phyloP scores from a whole-genome alignment of 2,329 filamentous ascomycete species.

The Pseudogymnoascus sp. region DNA sequence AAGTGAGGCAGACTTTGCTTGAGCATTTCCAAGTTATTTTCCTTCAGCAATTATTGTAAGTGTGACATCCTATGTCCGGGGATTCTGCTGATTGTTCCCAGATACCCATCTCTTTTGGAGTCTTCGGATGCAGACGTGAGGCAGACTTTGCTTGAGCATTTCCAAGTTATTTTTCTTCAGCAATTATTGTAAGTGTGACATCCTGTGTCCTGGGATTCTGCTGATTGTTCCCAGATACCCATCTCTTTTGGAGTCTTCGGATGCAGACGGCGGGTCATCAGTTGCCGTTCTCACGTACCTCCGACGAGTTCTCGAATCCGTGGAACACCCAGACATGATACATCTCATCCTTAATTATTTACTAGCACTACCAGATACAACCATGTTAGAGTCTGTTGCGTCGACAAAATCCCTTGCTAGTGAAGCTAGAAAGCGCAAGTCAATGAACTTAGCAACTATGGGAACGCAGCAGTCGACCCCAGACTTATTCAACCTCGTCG shows the following conservation, averaged over 20 bases:
- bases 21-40: slow-evolving; percentile 98
- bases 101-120: slow-evolving; percentile 90
- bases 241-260: slow-evolving; percentile 90
- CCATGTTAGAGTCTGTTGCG: slow-evolving; percentile 35
- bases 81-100: slow-evolving; percentile 30
- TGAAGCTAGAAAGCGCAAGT: slow-evolving; percentile 73
- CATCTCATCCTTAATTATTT: slow-evolving; percentile 90
- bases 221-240: slow-evolving; percentile 59
- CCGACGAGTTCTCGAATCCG: slow-evolving; percentile 76
- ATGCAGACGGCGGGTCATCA: slow-evolving; percentile 92
- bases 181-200: slow-evolving; percentile 67
- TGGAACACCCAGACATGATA: slow-evolving; percentile 90
- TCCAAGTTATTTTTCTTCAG: slow-evolving; percentile 91
- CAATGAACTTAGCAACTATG: slow-evolving; percentile 75
- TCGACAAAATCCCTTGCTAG: slow-evolving; percentile 39
- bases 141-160: slow-evolving; percentile 90
- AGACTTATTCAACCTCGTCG: slow-evolving; percentile 84
- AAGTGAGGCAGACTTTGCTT: slow-evolving; percentile 85
- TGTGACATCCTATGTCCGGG: slow-evolving; percentile 12
- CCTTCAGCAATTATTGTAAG: slow-evolving; percentile 82
- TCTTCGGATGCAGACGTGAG: slow-evolving; percentile 96
- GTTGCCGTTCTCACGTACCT: slow-evolving; percentile 93
- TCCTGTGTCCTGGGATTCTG: neutral
- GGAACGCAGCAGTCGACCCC: slow-evolving; percentile 71
- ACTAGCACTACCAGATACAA: slow-evolving; percentile 63